A percentile compares a stretch with the other conserved stretches of the same genome.
Conservation (phyloP, 208 protist species). For the Leishmania major region DNA sequence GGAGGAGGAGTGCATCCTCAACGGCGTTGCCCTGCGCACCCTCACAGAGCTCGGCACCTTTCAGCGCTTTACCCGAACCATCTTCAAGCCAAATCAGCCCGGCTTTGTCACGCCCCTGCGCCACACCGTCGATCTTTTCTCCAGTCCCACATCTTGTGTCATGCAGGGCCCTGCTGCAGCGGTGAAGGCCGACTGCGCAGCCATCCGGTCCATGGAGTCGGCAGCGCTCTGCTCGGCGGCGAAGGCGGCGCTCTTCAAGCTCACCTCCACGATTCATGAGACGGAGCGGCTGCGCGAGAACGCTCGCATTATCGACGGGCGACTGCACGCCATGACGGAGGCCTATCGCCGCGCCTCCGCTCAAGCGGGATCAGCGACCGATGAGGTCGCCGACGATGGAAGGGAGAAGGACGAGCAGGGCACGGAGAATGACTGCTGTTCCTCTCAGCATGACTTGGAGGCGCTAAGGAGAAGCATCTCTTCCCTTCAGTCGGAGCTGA, state of each 20-base stretch:
- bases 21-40: conserved; percentile 30
- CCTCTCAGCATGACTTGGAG: not conserved
- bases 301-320: conserved; percentile 4
- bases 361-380: not conserved
- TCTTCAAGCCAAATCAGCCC: conserved; percentile 40
- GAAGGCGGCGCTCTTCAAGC: conserved; percentile 13
- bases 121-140: conserved; percentile 78
- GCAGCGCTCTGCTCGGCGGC: conserved; percentile 4
- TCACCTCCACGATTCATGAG: not conserved
- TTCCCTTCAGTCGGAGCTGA: conserved; percentile 1
- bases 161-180: conserved; percentile 52
- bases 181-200: conserved; percentile 37
- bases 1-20: conserved; percentile 47
- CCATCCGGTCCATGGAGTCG: conserved; percentile 37
- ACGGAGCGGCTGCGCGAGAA: not conserved
- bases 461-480: not conserved
- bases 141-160: conserved; percentile 70
- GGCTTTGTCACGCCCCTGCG: conserved; percentile 35
- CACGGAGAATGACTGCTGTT: not conserved
- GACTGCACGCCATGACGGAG: conserved; percentile 7
- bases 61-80: conserved; percentile 50
- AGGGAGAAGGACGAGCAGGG: not conserved
- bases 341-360: not conserved
- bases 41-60: conserved; percentile 60
- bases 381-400: not conserved